Evolutionary conservation across 208 protist species (phyloP).

Genomic region (Leishmania lainsoni): DNA sequence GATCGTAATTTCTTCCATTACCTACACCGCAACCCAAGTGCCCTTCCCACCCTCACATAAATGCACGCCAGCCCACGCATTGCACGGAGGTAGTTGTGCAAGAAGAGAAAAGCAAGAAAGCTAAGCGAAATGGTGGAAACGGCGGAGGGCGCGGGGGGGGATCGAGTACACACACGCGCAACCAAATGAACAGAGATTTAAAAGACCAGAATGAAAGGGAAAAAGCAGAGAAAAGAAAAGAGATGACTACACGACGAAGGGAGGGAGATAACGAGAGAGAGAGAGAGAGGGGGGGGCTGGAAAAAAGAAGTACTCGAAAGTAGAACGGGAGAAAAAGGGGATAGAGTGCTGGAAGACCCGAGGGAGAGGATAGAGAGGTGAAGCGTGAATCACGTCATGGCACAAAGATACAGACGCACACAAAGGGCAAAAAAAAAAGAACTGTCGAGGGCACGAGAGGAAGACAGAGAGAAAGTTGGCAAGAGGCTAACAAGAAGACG

Average conservation of each 20-base stretch:
- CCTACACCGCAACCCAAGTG: not conserved
- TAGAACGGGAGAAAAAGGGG: not conserved
- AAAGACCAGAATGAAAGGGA: not conserved
- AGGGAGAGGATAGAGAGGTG: not conserved
- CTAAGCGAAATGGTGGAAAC: not conserved
- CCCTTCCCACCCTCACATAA: not conserved
- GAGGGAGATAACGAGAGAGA: not conserved
- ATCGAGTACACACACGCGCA: not conserved
- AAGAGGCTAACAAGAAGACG: conserved; percentile 12
- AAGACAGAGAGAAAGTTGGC: not conserved
- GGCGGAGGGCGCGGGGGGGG: no score
- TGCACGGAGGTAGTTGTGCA: not conserved
- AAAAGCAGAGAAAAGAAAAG: not conserved
- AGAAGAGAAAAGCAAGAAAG: not conserved
- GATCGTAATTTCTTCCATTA: not conserved
- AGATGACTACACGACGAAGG: not conserved
- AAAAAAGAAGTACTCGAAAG: not conserved
- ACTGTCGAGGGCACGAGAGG: not conserved
- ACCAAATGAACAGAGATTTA: not conserved
- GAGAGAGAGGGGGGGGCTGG: not conserved
- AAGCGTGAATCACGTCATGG: not conserved
- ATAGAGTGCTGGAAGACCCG: not conserved
- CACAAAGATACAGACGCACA: not conserved
- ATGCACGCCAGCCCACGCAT: not conserved
- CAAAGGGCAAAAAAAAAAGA: not conserved